A percentile compares a stretch with the other conserved stretches of the same genome.
phyloP scores from a whole-genome alignment of 495 filamentous ascomycete species.

The Pseudomonodictys pantanalensis region DNA sequence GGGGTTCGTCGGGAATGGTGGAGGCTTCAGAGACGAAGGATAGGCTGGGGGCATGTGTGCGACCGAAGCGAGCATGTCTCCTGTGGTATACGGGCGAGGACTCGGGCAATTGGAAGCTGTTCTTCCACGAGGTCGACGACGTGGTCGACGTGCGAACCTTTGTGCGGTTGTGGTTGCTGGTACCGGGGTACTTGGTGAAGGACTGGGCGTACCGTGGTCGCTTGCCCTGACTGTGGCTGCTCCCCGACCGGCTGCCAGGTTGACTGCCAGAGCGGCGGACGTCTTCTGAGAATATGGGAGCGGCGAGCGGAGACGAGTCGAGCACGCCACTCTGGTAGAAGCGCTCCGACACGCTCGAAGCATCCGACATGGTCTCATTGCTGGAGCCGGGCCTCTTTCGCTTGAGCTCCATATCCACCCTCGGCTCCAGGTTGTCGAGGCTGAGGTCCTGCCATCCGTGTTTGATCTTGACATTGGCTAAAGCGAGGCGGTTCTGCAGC shows the following conservation, averaged over 20 bases:
- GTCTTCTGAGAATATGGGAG: constrained; percentile 67
- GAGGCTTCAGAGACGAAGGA: constrained; percentile 71
- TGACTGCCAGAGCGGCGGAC: constrained; percentile 54
- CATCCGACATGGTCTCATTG: constrained; percentile 70
- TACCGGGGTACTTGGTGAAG: constrained; percentile 42
- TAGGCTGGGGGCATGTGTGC: constrained; percentile 58
- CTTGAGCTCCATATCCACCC: constrained; percentile 68
- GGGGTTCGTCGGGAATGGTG: constrained; percentile 59
- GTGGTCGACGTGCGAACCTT: constrained; percentile 68
- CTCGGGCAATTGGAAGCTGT: constrained; percentile 67
- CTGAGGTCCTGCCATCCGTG: constrained; percentile 81
- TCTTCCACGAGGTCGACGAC: constrained; percentile 68
- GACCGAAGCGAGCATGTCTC: constrained; percentile 59
- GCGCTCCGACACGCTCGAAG: constrained; percentile 64
- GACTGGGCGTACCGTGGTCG: constrained; percentile 50
- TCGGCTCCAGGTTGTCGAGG: constrained; percentile 70
- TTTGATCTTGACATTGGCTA: constrained; percentile 94
- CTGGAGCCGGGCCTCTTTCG: constrained; percentile 59
- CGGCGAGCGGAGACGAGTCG: constrained; percentile 64
- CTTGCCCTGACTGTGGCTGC: constrained; percentile 49
- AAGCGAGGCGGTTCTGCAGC: constrained; percentile 85
- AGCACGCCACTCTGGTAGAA: constrained; percentile 52
- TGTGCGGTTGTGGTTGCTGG: constrained; percentile 54
- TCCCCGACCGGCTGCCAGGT: constrained; percentile 56
- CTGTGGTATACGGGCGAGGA: constrained; percentile 74